phyloP scores from a whole-genome alignment of 495 filamentous ascomycete species.

The Ascobolus immersus region DNA sequence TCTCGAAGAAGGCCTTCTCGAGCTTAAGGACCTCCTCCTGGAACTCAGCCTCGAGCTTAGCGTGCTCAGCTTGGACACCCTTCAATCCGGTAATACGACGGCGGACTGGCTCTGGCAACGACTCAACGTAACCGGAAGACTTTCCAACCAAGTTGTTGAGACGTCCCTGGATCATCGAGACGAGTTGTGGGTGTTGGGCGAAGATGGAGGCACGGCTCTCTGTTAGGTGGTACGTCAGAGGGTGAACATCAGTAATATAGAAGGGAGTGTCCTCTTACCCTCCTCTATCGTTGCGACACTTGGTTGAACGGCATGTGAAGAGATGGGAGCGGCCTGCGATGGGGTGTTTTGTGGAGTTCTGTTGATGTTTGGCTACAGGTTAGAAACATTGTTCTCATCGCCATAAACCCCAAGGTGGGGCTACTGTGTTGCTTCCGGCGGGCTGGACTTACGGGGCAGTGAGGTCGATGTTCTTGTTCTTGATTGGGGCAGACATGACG shows the following conservation, averaged over 20 bases:
- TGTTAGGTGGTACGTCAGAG: slow-evolving; percentile 4
- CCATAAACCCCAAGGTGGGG: slow-evolving; percentile 2
- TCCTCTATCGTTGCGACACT: slow-evolving; percentile 89
- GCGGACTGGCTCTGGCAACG: slow-evolving; percentile 63
- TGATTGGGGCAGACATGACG: slow-evolving; percentile 68
- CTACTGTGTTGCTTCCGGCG: slow-evolving; percentile 3
- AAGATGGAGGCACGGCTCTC: slow-evolving; percentile 52
- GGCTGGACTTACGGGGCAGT: slow-evolving; percentile 47
- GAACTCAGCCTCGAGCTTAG: slow-evolving; percentile 90
- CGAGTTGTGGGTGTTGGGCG: slow-evolving; percentile 73
- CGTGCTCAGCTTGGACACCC: slow-evolving; percentile 94
- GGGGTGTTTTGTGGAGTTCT: slow-evolving; percentile 95
- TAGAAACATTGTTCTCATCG: slow-evolving; percentile 9
- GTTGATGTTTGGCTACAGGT: slow-evolving; percentile 9
- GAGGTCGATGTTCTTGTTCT: slow-evolving; percentile 66
- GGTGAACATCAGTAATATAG: slow-evolving; percentile 8
- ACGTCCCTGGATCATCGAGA: slow-evolving; percentile 92
- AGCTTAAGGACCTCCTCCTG: slow-evolving; percentile 93
- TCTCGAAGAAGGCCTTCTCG: slow-evolving; percentile 97
- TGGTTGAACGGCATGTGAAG: slow-evolving; percentile 88
- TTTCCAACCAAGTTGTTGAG: slow-evolving; percentile 78
- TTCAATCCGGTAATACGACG: slow-evolving; percentile 85
- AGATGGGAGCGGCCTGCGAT: slow-evolving; percentile 82
- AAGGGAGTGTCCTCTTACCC: slow-evolving; percentile 29
- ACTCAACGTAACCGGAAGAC: slow-evolving; percentile 95